Percentiles rank a stretch among this genome's conserved stretches.
Conservation (phyloP, 108 stramenopile genomes). For the Nannochloropsis oceanica region DNA sequence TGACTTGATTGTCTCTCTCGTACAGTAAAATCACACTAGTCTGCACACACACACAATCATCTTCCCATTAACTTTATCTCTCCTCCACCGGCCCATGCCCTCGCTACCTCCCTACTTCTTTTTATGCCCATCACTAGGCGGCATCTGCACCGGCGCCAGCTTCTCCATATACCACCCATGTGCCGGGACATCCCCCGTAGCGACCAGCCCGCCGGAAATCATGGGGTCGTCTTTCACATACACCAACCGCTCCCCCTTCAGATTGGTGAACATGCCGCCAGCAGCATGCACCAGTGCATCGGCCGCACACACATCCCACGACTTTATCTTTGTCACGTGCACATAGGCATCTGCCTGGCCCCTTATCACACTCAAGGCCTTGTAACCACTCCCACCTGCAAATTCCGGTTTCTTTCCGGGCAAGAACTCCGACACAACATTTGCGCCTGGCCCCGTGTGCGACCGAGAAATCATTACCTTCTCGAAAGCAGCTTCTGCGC, state of each 20-base stretch:
- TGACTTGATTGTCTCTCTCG: too few relatives aligned
- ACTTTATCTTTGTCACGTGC: conserved; percentile 25
- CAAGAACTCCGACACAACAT: conserved; percentile 10
- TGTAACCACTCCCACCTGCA: conserved; percentile 25
- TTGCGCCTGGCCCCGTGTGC: conserved; percentile 19
- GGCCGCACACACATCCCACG: conserved; percentile 31
- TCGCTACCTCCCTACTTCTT: background rate
- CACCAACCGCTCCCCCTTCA: conserved; percentile 4
- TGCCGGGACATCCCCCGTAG: background rate
- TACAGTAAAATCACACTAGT: too few relatives aligned
- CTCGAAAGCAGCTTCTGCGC: background rate
- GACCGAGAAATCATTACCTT: conserved; percentile 21
- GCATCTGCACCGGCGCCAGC: background rate
- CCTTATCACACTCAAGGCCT: conserved; percentile 15
- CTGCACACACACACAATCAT: too few relatives aligned
- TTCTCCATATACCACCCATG: background rate
- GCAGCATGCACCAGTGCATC: conserved; percentile 19
- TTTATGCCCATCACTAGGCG: background rate
- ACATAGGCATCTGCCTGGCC: conserved; percentile 20
- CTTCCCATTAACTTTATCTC: background rate
- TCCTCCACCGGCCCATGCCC: background rate
- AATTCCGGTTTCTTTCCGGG: background rate
- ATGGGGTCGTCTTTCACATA: conserved; percentile 3
- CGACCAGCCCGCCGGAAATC: background rate
- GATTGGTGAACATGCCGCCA: conserved; percentile 20